Evolutionary conservation across 371 early-diverging fungal genomes (phyloP), one percentile per base, ranked within the genome.

Genomic region (Rhizopus microsporus): DNA sequence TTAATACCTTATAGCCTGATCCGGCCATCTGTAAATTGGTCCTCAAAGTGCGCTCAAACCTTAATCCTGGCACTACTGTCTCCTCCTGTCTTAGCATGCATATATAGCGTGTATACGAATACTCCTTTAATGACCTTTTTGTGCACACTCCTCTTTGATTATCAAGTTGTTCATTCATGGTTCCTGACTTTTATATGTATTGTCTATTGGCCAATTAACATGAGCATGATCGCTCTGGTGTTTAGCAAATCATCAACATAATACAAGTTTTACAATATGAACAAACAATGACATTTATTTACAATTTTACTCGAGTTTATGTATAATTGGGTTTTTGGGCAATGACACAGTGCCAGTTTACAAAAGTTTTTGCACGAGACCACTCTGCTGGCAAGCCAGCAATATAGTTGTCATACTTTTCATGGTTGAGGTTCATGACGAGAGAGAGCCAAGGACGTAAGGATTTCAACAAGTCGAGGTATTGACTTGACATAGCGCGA

Each of bases 141-240:
- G 45, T 62, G 60, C 10, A 63, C 69, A 50, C 59, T 80, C 5
- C 60, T 84, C 31, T 71, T 69, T 7, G 84, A 83, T 54, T 88
- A 87, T 73, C 79, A 78, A 30, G 55, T 84, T 4, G 75, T 85
- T 44, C 80, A 78, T 8, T 81, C 84, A 2, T 85, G 84, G 86
- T 62, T 90, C 29, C 60, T 90, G 37, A 80, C 84, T 3, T 82
- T 75, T 63, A 45, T 86, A 44, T 83, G 83, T 44, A 67, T 78
- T 15, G 67, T 81, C 12, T 87, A 87, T 61, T 87, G 88, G 87
- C 90, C 90, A 7, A 62, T 87, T 39, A 84, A 85, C 66, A 63
- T 88, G 71, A 85, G 82, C 5, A 71, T 80, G 75, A 59, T 75
- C 35, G 54, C 75, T 62, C 57, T 77, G 40, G 67, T 77, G 16